These are phyloP conservation scores for Yamadazyma phyllophila DNA, from an alignment of 805 yeast species.

Conservation along the genomic window DNA sequence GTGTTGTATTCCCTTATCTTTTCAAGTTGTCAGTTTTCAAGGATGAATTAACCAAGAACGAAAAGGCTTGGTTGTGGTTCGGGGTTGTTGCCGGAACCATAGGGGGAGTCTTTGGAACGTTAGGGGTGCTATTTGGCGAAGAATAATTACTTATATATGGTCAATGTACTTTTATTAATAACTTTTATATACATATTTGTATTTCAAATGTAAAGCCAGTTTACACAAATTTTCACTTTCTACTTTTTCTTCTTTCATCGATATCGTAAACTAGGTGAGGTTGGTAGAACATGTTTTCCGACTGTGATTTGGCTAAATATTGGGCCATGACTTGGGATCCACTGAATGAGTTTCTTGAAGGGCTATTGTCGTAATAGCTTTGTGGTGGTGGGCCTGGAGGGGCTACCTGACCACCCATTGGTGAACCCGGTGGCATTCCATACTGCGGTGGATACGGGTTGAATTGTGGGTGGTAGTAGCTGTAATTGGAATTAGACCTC, in stretches of 20 bases:
- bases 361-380: constrained; percentile 7
- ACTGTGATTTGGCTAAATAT: constrained; percentile 66
- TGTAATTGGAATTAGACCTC: constrained; percentile 8
- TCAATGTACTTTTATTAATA: neutral
- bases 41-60: constrained; percentile 16
- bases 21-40: constrained; percentile 29
- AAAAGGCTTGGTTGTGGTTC: constrained; percentile 5
- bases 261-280: constrained; percentile 19
- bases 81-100: constrained; percentile 4
- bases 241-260: constrained; percentile 9
- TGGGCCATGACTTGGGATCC: constrained; percentile 80
- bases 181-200: neutral
- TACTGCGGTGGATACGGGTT: constrained; percentile 10
- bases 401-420: constrained; percentile 11
- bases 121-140: constrained; percentile 5
- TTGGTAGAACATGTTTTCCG: constrained; percentile 53
- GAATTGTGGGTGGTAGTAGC: constrained; percentile 9
- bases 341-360: constrained; percentile 22
- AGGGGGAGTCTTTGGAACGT: constrained; percentile 4
- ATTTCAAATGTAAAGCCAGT: constrained; percentile 10
- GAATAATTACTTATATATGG: neutral
- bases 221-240: constrained; percentile 4
- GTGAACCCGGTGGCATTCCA: constrained; percentile 2
- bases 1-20: constrained; percentile 38
- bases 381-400: constrained; percentile 13